A percentile compares a stretch with the other conserved stretches of the same genome.
Conservation (phyloP, 441 rosid species). For the Populus hybrid region DNA sequence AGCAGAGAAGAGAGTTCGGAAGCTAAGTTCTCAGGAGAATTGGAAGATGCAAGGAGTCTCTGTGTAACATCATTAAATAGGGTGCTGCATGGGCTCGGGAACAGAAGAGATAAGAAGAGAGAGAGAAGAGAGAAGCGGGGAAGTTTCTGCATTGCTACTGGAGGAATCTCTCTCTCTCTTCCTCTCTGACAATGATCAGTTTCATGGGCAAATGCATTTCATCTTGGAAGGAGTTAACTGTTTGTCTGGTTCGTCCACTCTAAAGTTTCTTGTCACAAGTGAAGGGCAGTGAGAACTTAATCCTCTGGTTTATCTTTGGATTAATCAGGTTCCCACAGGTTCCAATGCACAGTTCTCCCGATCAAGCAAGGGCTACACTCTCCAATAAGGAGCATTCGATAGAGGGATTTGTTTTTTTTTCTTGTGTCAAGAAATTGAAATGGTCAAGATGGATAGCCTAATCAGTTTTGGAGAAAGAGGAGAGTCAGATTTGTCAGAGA, state of each 20-base stretch:
- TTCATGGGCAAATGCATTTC: constrained; percentile 21
- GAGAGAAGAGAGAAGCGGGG: constrained; percentile 30
- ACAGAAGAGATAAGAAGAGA: constrained; percentile 30
- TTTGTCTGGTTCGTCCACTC: not conserved
- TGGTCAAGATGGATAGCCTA: not conserved
- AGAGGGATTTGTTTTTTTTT: constrained; percentile 1
- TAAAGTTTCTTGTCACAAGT: not conserved
- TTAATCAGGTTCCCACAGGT: not conserved
- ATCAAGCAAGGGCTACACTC: constrained; percentile 4
- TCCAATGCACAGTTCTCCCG: not conserved
- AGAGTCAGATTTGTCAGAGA: constrained; percentile 23
- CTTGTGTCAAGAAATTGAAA: not conserved
- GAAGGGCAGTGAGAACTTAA: not conserved
- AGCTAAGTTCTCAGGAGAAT: constrained; percentile 25
- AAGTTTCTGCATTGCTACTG: constrained; percentile 17
- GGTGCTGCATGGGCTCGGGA: constrained; percentile 66
- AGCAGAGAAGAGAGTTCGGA: constrained; percentile 21
- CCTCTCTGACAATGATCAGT: constrained; percentile 20
- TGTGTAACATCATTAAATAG: constrained; percentile 33
- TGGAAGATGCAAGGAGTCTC: constrained; percentile 49
- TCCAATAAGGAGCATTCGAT: constrained; percentile 13
- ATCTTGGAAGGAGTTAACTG: constrained; percentile 5
- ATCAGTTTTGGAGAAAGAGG: not conserved
- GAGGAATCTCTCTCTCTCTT: constrained; percentile 1
- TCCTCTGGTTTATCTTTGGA: not conserved